phyloP scores from a whole-genome alignment of 2,329 filamentous ascomycete genomes.

The Madurella fahalii region DNA sequence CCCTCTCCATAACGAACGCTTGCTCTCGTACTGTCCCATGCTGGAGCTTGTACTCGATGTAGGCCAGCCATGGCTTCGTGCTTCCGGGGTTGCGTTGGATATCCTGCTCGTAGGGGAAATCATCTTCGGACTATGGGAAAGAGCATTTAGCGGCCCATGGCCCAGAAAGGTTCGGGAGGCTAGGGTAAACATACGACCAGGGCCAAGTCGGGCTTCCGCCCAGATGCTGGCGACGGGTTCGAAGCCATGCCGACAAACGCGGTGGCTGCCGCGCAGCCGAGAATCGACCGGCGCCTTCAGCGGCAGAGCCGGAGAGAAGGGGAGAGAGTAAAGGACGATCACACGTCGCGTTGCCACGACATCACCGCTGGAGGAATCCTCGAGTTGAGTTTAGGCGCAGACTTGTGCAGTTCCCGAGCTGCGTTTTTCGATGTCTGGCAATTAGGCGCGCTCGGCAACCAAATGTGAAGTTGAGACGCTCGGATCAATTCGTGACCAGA shows the following conservation, averaged over 20 bases:
- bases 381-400: slow-evolving; percentile 17
- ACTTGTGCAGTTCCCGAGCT: slow-evolving; percentile 8
- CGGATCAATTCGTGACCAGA: slow-evolving; percentile 7
- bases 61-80: slow-evolving; percentile 91
- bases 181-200: slow-evolving; percentile 41
- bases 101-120: slow-evolving; percentile 95
- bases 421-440: slow-evolving; percentile 21
- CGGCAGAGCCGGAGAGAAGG: slow-evolving; percentile 7
- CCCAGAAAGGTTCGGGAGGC: neutral
- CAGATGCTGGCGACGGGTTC: slow-evolving; percentile 17
- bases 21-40: slow-evolving; percentile 84
- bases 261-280: slow-evolving; percentile 2
- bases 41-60: slow-evolving; percentile 84
- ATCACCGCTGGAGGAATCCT: slow-evolving; percentile 23
- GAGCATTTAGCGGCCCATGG: slow-evolving; percentile 25
- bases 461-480: slow-evolving; percentile 6
- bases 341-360: slow-evolving; percentile 23
- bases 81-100: slow-evolving; percentile 79
- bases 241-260: slow-evolving; percentile 22
- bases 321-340: slow-evolving; percentile 1
- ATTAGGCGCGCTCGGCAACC: slow-evolving; percentile 16
- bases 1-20: slow-evolving; percentile 81
- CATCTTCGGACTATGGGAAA: slow-evolving; percentile 60
- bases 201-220: slow-evolving; percentile 43
- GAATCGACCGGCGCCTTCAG: slow-evolving; percentile 12